Evolutionary conservation across 2,329 filamentous ascomycete species (phyloP).

Genomic region (Bipolaris gigantea): DNA sequence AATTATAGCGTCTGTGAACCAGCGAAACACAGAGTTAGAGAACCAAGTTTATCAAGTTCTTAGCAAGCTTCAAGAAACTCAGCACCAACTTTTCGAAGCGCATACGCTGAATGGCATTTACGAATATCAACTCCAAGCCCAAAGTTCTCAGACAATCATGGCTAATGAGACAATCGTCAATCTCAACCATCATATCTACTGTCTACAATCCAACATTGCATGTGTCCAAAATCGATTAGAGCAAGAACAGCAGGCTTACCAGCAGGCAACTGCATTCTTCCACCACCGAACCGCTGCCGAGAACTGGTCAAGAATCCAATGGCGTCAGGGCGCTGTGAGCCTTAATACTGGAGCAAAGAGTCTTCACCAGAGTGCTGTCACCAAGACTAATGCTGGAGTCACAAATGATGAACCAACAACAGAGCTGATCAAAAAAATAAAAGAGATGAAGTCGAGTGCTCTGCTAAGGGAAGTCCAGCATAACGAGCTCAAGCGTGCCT

Average conservation of each 20-base stretch:
- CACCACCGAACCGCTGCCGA: too few relatives aligned
- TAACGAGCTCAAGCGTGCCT: too few relatives aligned
- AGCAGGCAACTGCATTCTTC: too few relatives aligned
- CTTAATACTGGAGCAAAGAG: too few relatives aligned
- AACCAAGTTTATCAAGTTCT: neutral
- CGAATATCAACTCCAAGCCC: neutral
- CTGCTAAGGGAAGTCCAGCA: too few relatives aligned
- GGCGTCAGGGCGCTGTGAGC: too few relatives aligned
- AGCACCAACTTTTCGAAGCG: neutral
- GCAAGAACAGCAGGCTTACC: neutral
- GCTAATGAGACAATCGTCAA: neutral
- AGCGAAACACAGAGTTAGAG: neutral
- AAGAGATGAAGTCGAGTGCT: too few relatives aligned
- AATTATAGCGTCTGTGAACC: neutral
- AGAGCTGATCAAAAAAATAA: too few relatives aligned
- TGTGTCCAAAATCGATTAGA: neutral
- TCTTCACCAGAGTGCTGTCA: too few relatives aligned
- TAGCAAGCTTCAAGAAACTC: neutral
- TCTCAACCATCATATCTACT: neutral
- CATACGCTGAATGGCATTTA: neutral
- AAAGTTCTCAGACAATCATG: neutral
- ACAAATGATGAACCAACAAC: too few relatives aligned
- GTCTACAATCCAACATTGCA: neutral
- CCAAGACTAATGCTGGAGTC: too few relatives aligned
- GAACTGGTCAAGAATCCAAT: too few relatives aligned